Evolutionary conservation across 352 stramenopile species (phyloP).

Genomic region (Phytophthora sp.): DNA sequence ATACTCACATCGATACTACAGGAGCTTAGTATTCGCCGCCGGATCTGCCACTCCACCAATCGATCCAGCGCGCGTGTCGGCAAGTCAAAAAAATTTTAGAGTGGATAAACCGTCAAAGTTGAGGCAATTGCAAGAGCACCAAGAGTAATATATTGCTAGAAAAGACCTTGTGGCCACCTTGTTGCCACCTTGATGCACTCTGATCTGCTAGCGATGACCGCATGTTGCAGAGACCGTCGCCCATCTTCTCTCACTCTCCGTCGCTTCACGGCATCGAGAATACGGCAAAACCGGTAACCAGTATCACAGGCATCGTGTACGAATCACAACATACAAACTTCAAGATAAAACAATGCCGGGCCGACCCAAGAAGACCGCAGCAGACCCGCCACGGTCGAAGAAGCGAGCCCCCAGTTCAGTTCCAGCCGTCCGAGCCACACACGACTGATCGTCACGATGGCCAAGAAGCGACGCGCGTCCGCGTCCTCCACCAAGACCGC

Average conservation of each 20-base stretch:
- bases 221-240: not conserved
- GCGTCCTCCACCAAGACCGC: slow-evolving; percentile 20
- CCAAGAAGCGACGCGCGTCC: slow-evolving; percentile 45
- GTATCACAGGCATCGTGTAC: slow-evolving; percentile 9
- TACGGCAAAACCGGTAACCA: slow-evolving; percentile 23
- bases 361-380: slow-evolving; percentile 16
- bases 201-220: not conserved
- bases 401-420: slow-evolving; percentile 31
- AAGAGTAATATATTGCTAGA: not conserved
- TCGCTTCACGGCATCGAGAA: slow-evolving; percentile 13
- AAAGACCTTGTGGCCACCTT: too few relatives aligned
- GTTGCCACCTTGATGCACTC: not conserved
- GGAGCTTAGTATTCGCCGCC: too few relatives aligned
- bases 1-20: too few relatives aligned
- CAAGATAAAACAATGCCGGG: slow-evolving; percentile 14
- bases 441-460: slow-evolving; percentile 28
- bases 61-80: slow-evolving; percentile 1
- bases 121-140: not conserved
- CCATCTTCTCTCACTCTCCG: slow-evolving; percentile 21
- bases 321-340: slow-evolving; percentile 35
- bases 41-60: not conserved
- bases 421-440: slow-evolving; percentile 17
- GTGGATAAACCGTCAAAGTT: too few relatives aligned
- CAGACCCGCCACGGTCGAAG: slow-evolving; percentile 28
- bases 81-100: not conserved